A percentile compares a stretch with the other conserved stretches of the same genome.
These are phyloP conservation scores for Zymoseptoria tritici DNA, from an alignment of 2,329 filamentous ascomycete species.

Conservation along the genomic window DNA sequence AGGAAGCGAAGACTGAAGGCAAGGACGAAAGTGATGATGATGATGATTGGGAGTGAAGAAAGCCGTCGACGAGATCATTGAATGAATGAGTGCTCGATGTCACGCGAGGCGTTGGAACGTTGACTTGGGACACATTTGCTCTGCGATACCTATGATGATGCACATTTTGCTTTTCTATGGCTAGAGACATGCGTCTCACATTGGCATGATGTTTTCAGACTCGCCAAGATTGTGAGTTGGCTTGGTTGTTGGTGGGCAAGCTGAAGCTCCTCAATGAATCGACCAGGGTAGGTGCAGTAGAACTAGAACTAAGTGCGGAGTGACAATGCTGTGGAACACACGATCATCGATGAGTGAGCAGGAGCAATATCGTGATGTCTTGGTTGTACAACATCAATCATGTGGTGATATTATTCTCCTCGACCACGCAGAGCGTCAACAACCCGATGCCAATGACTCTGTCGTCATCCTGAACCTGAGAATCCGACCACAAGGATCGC, in stretches of 20 bases:
- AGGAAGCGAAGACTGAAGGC: constrained; percentile 32
- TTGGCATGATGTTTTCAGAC: not conserved
- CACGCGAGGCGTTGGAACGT: not conserved
- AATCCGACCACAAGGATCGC: not conserved
- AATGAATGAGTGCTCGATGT: not conserved
- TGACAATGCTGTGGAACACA: not conserved
- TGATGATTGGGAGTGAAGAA: constrained; percentile 31
- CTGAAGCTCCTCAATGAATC: not conserved
- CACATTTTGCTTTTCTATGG: not conserved
- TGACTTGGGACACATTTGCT: not conserved
- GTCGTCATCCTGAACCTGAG: not conserved
- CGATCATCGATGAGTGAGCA: not conserved
- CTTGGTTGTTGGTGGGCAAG: not conserved
- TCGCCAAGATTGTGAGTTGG: not conserved
- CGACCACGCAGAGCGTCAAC: not conserved
- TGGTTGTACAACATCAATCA: not conserved
- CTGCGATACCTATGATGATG: too few relatives aligned
- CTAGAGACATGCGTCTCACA: not conserved
- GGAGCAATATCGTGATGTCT: not conserved
- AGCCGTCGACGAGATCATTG: not conserved
- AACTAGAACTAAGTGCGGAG: not conserved
- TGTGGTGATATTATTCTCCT: not conserved
- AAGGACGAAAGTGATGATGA: constrained; percentile 25
- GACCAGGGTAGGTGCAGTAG: not conserved
- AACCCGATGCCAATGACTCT: not conserved